Evolutionary conservation across 192 early-diverging fungal species (phyloP), one percentile per base, ranked within the genome.

Genomic region (Backusella luteola): DNA sequence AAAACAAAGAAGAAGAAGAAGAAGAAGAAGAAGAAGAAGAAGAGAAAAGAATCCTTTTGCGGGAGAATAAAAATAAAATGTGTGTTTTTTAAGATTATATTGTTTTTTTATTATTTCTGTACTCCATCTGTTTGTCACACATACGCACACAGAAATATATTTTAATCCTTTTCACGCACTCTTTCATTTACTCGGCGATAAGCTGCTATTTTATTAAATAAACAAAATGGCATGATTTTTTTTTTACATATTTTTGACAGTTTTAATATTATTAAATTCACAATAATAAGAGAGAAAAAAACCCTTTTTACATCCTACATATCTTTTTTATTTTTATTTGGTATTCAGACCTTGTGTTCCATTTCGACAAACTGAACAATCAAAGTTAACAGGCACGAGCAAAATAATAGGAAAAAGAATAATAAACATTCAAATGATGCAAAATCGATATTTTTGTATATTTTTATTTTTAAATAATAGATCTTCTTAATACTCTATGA

Each of bases 261-360:
- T 59, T 59, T 23, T 59, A 59, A 59, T 59, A 59, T 59, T 59
- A 59, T 59, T 59, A 59, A 29, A 63, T 29, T 29, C 26, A 26
- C 12, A 49, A 49, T 9, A 59, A 26, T 9, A 26, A 59, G 4
- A 52, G 4, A 59, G 14, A 9, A 26, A 59, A 23, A 21, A 59
- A 56, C 11, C 11, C 23, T 29, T 29, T 26, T 63, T 63, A 29
- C 38, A 39, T 12, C 38, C 38, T 39, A 39, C 38, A 39, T 39
- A 44, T 17, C 14, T 11, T 63, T 29, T 26, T 29, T 29, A 59
- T 63, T 63, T 19, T n/a, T 19, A 19, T 63, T 63, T 63, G 56
- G 56, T 63, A 63, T 63, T 63, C 56, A 63, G 56, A 63, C 56
- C 56, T 63, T 63, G 56, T 63, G 56, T 63, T 63, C 56, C 56